Evolutionary conservation across 2,329 filamentous ascomycete species (phyloP).

Genomic region (Fusarium sp.): DNA sequence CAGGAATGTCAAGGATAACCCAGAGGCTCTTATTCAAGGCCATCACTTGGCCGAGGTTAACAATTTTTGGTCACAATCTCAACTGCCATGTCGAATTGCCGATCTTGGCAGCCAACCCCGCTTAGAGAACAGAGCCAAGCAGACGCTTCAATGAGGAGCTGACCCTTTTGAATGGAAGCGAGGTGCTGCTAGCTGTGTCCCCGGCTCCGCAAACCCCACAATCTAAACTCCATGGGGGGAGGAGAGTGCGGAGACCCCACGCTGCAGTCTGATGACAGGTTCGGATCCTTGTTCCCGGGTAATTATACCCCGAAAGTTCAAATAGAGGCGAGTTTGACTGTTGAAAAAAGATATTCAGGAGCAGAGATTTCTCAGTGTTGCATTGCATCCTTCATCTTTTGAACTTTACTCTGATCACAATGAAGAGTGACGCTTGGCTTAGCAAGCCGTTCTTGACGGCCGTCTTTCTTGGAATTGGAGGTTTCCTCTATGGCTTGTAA

Average conservation of each 20-base stretch:
- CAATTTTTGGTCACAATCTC: not conserved
- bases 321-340: conserved; percentile 17
- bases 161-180: conserved; percentile 17
- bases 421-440: conserved; percentile 48
- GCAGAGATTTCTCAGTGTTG: not conserved
- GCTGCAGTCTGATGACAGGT: not conserved
- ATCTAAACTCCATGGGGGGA: conserved; percentile 26
- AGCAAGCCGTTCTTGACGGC: conserved; percentile 55
- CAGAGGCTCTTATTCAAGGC: not conserved
- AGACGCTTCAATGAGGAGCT: conserved; percentile 2
- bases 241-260: conserved; percentile 24
- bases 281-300: conserved; percentile 24
- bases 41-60: not conserved
- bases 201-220: conserved; percentile 29
- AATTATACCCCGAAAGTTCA: conserved; percentile 18
- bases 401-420: not conserved
- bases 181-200: not conserved
- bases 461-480: conserved; percentile 54
- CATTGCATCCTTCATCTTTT: not conserved
- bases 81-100: conserved; percentile 39
- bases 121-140: conserved; percentile 6
- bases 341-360: not conserved
- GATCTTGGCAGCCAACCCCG: conserved; percentile 32
- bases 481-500: conserved; percentile 55
- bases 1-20: not conserved